A percentile compares a stretch with the other conserved stretches of the same genome.
Evolutionary conservation across 164 flowering plant species (phyloP).

Genomic region (Brasenia schreberi): DNA sequence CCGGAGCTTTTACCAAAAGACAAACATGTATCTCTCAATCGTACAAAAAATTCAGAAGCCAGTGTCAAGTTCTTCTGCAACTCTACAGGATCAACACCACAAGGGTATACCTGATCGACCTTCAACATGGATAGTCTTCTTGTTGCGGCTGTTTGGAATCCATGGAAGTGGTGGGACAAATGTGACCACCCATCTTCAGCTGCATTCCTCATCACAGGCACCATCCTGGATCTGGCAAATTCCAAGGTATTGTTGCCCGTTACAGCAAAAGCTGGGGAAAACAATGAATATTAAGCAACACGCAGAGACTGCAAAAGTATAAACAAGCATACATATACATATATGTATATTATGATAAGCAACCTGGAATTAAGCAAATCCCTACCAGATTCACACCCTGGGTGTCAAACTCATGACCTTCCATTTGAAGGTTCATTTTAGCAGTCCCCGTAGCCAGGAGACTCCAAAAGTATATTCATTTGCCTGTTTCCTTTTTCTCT

Average conservation of each 20-base stretch:
- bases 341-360: no score
- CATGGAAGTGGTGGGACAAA: slow-evolving; percentile 18
- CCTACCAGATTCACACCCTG: no score
- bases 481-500: no score
- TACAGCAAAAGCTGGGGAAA: slow-evolving; percentile 25
- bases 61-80: slow-evolving; percentile 7
- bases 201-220: slow-evolving; percentile 13
- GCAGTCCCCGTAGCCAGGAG: no score
- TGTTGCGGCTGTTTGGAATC: slow-evolving; percentile 19
- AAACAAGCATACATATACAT: no score
- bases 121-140: slow-evolving; percentile 16
- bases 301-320: no score
- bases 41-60: slow-evolving; percentile 12
- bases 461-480: no score
- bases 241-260: slow-evolving; percentile 21
- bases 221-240: slow-evolving; percentile 18
- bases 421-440: no score
- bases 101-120: slow-evolving; percentile 3
- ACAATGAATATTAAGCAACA: no score
- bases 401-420: no score
- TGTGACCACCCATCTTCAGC: slow-evolving; percentile 23
- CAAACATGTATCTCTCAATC: slow-evolving; percentile 9
- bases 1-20: slow-evolving; percentile 13
- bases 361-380: no score
- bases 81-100: slow-evolving; percentile 9